Base-by-base conservation (phyloP, 1,139 yeast genomes). In the Pneumocystis murina region DNA sequence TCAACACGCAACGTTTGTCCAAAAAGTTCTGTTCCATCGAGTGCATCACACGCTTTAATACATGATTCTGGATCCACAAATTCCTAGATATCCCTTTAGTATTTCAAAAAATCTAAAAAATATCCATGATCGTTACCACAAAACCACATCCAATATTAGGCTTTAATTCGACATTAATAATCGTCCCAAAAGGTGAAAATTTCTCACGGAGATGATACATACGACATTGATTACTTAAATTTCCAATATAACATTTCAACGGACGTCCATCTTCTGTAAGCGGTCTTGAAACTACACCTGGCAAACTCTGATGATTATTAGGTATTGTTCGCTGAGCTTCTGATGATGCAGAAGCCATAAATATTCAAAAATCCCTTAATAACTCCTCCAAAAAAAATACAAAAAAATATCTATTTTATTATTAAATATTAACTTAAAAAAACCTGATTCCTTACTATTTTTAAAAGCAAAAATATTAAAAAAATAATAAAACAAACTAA, bases 121-220 rank as follows among this genome's bases (percentile, higher is more conserved):
- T 17, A 20, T 17, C 36, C 12, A 3, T 3, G 7, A 7, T 35
- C 6, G 1, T 43, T 14, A 60, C 59, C 33, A 62, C 63, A 59
- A 62, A 62, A 33, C 63, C 63, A 20, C 63, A 62, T 12, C 63
- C 63, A 40, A 62, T 59, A 39, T 57, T 62, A 59, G 63, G 59
- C 38, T 62, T 62, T 40, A 62, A 63, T 59, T 62, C 63, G 0
- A 62, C 58, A 24, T 62, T 62, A 24, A 60, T 59, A 30, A 62
- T 61, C 3, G 63, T 33, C 17, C 63, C 63, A 16, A 36, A 62
- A 30, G 64, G 63, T 12, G 62, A 35, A 36, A 62, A 62, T 20
- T 41, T 59, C 20, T 62, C 62, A 30, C 63, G 65, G 35, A 62
- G 63, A 58, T 62, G 65, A 40, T 48, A 58, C 63, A 62, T 62